phyloP scores from a whole-genome alignment of 495 filamentous ascomycete species.

The Aspergillus kassunensis region DNA sequence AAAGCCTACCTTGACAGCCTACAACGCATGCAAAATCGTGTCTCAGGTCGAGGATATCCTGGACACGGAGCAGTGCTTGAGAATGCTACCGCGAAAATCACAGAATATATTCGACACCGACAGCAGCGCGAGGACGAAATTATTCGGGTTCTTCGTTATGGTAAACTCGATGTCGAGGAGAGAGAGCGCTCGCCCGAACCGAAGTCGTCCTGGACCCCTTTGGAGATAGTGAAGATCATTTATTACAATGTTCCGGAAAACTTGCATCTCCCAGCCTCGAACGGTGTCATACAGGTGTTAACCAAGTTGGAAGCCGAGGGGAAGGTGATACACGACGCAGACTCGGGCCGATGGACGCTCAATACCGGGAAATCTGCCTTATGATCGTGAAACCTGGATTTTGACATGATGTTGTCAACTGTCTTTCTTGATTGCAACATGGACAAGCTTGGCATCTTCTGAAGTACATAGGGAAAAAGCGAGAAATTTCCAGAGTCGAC shows the following conservation, averaged over 20 bases:
- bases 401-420: background rate
- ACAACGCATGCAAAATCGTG: constrained; percentile 61
- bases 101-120: constrained; percentile 80
- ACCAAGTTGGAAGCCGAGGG: constrained; percentile 66
- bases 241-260: constrained; percentile 74
- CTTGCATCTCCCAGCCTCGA: constrained; percentile 68
- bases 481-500: background rate
- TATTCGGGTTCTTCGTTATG: constrained; percentile 56
- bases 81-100: constrained; percentile 59
- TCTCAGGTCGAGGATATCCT: constrained; percentile 73
- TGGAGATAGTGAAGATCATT: constrained; percentile 81
- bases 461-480: background rate
- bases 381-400: constrained; percentile 10
- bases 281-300: constrained; percentile 65
- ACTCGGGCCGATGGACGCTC: constrained; percentile 52
- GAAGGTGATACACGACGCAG: constrained; percentile 46
- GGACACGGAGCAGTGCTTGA: constrained; percentile 78
- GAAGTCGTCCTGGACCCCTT: constrained; percentile 53
- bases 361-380: constrained; percentile 31
- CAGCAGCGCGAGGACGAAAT: constrained; percentile 78
- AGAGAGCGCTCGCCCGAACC: constrained; percentile 33
- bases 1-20: constrained; percentile 68
- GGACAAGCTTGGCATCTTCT: no score
- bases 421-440: no score
- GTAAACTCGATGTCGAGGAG: constrained; percentile 29